phyloP scores from a whole-genome alignment of 805 yeast genomes.

The Scheffersomyces stipitis region DNA sequence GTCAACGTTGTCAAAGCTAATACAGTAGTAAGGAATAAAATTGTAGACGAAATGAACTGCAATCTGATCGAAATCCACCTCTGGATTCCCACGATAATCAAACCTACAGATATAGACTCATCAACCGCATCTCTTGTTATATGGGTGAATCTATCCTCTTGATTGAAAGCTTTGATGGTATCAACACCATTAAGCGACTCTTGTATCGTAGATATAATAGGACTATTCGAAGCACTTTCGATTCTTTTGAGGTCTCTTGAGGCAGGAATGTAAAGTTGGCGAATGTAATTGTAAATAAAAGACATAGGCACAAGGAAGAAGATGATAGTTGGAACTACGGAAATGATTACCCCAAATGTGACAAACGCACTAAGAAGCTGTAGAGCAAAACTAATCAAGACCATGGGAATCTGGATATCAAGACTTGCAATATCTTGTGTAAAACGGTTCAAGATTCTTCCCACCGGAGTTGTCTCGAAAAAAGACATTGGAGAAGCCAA shows the following conservation, averaged over 20 bases:
- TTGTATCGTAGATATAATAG: conserved; percentile 78
- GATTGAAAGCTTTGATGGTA: conserved; percentile 78
- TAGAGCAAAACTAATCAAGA: conserved; percentile 48
- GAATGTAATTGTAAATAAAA: conserved; percentile 72
- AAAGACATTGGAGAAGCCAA: conserved; percentile 62
- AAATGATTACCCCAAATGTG: conserved; percentile 54
- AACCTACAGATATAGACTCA: conserved; percentile 40
- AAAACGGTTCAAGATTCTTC: conserved; percentile 64
- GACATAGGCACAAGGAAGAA: too few species aligned
- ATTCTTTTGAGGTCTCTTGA: conserved; percentile 79
- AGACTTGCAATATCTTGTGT: conserved; percentile 60
- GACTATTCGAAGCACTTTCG: conserved; percentile 66
- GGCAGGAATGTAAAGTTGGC: conserved; percentile 63
- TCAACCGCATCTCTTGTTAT: conserved; percentile 54
- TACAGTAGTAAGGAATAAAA: conserved; percentile 51
- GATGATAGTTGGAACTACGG: conserved; percentile 47
- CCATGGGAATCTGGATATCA: conserved; percentile 56
- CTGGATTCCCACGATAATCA: conserved; percentile 44
- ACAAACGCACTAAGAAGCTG: conserved; percentile 45
- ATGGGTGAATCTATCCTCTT: conserved; percentile 57
- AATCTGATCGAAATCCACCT: conserved; percentile 68
- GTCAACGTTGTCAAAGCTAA: conserved; percentile 42
- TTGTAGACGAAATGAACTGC: conserved; percentile 58
- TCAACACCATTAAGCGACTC: conserved; percentile 77
- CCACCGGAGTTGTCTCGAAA: conserved; percentile 69